These are phyloP conservation scores for Termitomyces sp. DNA, from an alignment of 768 basidiomycete species.

Conservation along the genomic window DNA sequence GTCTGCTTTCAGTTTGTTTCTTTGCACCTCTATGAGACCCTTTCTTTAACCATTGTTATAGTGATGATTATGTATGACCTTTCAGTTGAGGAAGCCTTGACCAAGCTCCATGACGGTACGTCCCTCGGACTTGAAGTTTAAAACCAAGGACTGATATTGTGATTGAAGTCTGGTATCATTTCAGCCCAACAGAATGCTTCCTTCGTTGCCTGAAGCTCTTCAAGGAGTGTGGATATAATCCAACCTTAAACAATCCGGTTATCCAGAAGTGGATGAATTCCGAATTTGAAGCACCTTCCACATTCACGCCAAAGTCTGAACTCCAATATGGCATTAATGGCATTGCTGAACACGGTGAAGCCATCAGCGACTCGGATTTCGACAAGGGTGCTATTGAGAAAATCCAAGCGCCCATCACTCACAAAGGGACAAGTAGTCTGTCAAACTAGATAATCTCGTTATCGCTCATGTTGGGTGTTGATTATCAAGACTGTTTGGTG, in stretches of 20 bases:
- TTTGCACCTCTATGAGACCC: background rate
- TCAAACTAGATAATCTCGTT: too few species aligned
- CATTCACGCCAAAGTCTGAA: too few species aligned
- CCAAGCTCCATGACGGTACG: constrained; percentile 40
- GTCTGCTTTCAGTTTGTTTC: constrained; percentile 36
- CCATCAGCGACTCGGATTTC: too few species aligned
- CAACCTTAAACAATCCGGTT: constrained; percentile 35
- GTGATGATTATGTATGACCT: constrained; percentile 45
- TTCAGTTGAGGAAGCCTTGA: constrained; percentile 37
- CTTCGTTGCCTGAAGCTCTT: constrained; percentile 45
- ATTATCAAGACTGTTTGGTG: too few species aligned
- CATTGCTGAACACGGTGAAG: too few species aligned
- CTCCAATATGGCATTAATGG: too few species aligned
- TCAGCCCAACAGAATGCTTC: constrained; percentile 46
- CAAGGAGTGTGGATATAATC: constrained; percentile 36
- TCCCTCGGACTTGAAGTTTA: background rate
- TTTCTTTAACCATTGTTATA: constrained; percentile 15
- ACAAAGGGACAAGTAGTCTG: too few species aligned
- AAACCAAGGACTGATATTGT: background rate
- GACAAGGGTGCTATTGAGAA: too few species aligned
- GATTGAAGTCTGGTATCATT: constrained; percentile 46
- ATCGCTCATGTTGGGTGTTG: too few species aligned
- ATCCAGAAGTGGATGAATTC: constrained; percentile 34
- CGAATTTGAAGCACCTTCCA: background rate
- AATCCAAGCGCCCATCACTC: too few species aligned